Evolutionary conservation across 2,329 filamentous ascomycete species (phyloP), one percentile per base, ranked within the genome.

Genomic region (Cercospora zeae-maydis): DNA sequence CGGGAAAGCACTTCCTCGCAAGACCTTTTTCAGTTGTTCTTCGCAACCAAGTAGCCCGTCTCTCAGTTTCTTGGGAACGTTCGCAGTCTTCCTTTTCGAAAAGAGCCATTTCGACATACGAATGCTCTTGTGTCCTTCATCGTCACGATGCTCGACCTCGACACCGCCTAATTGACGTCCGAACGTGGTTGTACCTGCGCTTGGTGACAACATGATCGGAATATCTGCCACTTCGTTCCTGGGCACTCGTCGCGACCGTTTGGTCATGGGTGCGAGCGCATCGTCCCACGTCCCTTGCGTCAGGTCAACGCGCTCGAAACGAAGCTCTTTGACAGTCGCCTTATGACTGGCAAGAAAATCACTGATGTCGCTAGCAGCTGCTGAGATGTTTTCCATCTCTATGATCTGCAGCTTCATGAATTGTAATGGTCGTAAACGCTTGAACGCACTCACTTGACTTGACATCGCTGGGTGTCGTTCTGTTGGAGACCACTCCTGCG

Each of bases 241-340:
- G 11, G 49, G 16, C 13, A 42, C 10, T 19, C 42, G 61, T 39
- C 55, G 52, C 4, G 37, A n/a, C n/a, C 36, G 53, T 14, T 58
- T 58, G 19, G 84, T 86, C 61, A 96, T 78, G 1, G 90, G 89
- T 39, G 86, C 85, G n/a, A 96, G 83, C 0, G 91, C 91, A 31
- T 92, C 88, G 63, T 95, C 89, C 91, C 91, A 96, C 62, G 82
- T 88, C 30, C 89, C 91, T 64, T 84, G 83, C 56, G 86, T 82
- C 47, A 96, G 82, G 31, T 84, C 81, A 16, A 93, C 87, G 66
- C 90, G 87, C 73, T 92, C 87, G 75, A 96, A 92, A 74, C 92
- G 88, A 72, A 93, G 91, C 72, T 93, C 89, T 66, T 84, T 82
- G 51, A 96, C 84, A 0, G 86, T 88, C 60, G 80, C 79, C 31